Percentiles rank a stretch among this genome's conserved stretches.
Evolutionary conservation across 2,329 filamentous ascomycete species (phyloP).

Genomic region (Rhynchosporium secalis): DNA sequence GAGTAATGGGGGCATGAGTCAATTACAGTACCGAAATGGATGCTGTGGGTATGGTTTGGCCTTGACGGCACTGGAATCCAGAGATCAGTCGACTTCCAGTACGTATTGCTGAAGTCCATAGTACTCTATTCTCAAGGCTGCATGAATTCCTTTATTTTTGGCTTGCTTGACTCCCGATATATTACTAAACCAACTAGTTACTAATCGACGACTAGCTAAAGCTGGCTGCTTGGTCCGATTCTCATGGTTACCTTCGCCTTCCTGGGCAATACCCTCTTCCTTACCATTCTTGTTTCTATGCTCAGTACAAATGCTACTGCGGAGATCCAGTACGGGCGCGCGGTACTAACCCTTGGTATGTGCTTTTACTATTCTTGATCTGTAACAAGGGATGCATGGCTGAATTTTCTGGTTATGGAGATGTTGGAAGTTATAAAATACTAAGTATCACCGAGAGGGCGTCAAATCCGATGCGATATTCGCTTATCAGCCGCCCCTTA

Average conservation of each 20-base stretch:
- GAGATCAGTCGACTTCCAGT: constrained; percentile 66
- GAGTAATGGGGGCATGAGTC: constrained; percentile 62
- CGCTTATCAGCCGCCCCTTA: constrained; percentile 69
- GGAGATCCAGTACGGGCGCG: constrained; percentile 81
- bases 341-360: constrained; percentile 70
- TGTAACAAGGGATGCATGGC: no score
- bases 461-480: constrained; percentile 80
- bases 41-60: constrained; percentile 92
- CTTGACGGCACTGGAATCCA: constrained; percentile 63
- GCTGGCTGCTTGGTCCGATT: constrained; percentile 66
- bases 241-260: constrained; percentile 85
- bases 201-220: no score
- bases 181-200: no score
- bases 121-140: no score
- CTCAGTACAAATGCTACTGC: constrained; percentile 78
- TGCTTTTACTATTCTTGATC: no score
- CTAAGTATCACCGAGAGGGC: constrained; percentile 49
- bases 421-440: no score
- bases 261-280: constrained; percentile 81
- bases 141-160: no score
- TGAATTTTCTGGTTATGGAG: no score
- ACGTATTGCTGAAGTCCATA: no score
- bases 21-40: constrained; percentile 81
- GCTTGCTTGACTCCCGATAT: no score
- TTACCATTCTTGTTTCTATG: constrained; percentile 88